These are phyloP conservation scores for Biscogniauxia mediterranea DNA, from an alignment of 2,329 filamentous ascomycete genomes.

Conservation along the genomic window DNA sequence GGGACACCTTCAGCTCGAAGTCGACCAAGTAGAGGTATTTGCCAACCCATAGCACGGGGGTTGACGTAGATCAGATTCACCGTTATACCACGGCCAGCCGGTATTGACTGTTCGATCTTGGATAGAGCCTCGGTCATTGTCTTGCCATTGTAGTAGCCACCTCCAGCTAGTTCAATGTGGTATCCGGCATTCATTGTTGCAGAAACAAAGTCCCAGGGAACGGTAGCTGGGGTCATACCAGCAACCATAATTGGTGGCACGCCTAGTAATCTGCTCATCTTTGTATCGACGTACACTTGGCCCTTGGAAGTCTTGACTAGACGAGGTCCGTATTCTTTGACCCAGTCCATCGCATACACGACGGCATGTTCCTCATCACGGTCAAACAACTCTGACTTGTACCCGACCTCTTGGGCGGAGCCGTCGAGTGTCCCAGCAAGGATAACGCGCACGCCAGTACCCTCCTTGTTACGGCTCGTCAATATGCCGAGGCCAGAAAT, in stretches of 20 bases:
- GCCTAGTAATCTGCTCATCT: conserved; percentile 86
- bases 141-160: conserved; percentile 82
- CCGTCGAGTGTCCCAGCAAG: conserved; percentile 91
- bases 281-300: conserved; percentile 91
- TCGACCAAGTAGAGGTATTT: conserved; percentile 79
- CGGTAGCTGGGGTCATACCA: conserved; percentile 89
- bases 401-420: conserved; percentile 86
- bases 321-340: conserved; percentile 92
- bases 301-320: conserved; percentile 87
- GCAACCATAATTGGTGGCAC: conserved; percentile 86
- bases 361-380: conserved; percentile 93
- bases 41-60: conserved; percentile 86
- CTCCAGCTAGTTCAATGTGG: conserved; percentile 85
- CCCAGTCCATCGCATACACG: conserved; percentile 95
- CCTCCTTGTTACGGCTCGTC: conserved; percentile 98
- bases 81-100: conserved; percentile 81
- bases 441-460: conserved; percentile 94
- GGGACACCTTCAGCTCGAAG: conserved; percentile 83
- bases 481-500: conserved; percentile 94
- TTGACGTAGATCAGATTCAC: conserved; percentile 92
- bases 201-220: conserved; percentile 87
- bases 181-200: conserved; percentile 95
- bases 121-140: conserved; percentile 78
- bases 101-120: conserved; percentile 83
- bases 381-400: conserved; percentile 97